A percentile compares a stretch with the other conserved stretches of the same genome.
Conservation (phyloP, 2,329 filamentous ascomycete genomes). For the Talaromyces sp. region DNA sequence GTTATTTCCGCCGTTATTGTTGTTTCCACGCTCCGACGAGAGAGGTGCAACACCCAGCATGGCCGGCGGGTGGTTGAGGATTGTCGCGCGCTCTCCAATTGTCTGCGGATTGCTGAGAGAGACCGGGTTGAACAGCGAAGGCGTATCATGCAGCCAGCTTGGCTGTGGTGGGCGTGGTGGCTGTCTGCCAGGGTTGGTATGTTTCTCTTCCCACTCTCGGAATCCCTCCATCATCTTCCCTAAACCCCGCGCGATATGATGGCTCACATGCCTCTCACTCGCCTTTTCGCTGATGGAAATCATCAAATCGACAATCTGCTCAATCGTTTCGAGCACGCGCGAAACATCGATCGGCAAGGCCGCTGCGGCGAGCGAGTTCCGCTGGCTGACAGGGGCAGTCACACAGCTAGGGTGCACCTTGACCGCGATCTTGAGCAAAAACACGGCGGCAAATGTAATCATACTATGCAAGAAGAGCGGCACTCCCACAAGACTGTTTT, state of each 20-base stretch:
- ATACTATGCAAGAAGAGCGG: constrained; percentile 44
- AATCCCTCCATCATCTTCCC: constrained; percentile 36
- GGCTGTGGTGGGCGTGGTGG: constrained; percentile 15
- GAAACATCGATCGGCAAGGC: constrained; percentile 29
- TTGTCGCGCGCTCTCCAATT: constrained; percentile 31
- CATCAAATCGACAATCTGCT: constrained; percentile 33
- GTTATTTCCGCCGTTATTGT: neutral
- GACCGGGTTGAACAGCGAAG: constrained; percentile 32
- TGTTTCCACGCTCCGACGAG: constrained; percentile 30
- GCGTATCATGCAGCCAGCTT: constrained; percentile 19
- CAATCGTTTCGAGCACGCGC: constrained; percentile 31
- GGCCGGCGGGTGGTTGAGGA: constrained; percentile 29
- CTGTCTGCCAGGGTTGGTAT: constrained; percentile 7
- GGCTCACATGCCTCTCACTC: constrained; percentile 36
- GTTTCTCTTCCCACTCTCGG: constrained; percentile 36
- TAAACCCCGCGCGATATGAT: constrained; percentile 35
- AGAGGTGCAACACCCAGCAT: constrained; percentile 33
- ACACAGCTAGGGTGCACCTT: constrained; percentile 31
- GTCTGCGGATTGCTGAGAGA: constrained; percentile 32
- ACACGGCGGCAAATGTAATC: constrained; percentile 44
- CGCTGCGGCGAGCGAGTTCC: constrained; percentile 35
- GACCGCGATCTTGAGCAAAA: constrained; percentile 41
- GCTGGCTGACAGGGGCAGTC: constrained; percentile 29
- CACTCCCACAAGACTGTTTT: constrained; percentile 38
- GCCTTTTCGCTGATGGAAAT: constrained; percentile 33